Conservation (phyloP, 129 eudicot species). For the Flaveria bidentis region DNA sequence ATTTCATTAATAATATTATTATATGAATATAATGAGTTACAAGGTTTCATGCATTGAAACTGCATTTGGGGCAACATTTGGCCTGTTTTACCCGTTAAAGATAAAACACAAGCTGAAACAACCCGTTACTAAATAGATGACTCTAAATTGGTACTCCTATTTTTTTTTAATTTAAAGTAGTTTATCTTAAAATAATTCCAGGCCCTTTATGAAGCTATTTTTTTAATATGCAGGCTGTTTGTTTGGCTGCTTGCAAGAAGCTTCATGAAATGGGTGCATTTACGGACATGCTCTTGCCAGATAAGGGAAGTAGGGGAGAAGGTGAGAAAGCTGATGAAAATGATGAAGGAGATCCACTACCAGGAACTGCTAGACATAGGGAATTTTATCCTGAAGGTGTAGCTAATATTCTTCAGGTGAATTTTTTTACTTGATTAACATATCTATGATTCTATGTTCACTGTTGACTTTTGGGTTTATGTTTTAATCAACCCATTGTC, state of each 20-base stretch:
- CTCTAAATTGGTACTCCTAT: constrained; percentile 1
- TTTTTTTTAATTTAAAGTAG: neutral
- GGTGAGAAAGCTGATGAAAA: constrained; percentile 68
- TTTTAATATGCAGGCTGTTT: constrained; percentile 76
- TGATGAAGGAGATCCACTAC: constrained; percentile 87
- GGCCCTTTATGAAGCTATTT: constrained; percentile 8
- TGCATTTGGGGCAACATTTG: neutral
- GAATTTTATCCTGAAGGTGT: constrained; percentile 99
- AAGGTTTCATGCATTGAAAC: constrained; percentile 5
- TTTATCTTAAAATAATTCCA: neutral
- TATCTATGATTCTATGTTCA: constrained; percentile 1
- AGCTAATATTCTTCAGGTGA: constrained; percentile 81
- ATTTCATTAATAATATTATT: neutral
- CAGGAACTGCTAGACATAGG: constrained; percentile 98
- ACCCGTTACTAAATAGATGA: neutral
- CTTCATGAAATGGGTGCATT: constrained; percentile 99
- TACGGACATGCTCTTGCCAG: constrained; percentile 99
- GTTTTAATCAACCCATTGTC: neutral
- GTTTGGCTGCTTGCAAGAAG: constrained; percentile 99
- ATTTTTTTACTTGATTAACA: constrained; percentile 22
- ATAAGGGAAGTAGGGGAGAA: constrained; percentile 89
- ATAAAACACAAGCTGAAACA: neutral
- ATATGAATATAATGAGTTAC: neutral
- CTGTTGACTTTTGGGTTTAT: neutral
- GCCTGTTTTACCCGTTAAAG: neutral